Percentiles rank a stretch among this genome's conserved stretches.
Evolutionary conservation across 768 basidiomycete species (phyloP).

Genomic region (Lactarius psammicola): DNA sequence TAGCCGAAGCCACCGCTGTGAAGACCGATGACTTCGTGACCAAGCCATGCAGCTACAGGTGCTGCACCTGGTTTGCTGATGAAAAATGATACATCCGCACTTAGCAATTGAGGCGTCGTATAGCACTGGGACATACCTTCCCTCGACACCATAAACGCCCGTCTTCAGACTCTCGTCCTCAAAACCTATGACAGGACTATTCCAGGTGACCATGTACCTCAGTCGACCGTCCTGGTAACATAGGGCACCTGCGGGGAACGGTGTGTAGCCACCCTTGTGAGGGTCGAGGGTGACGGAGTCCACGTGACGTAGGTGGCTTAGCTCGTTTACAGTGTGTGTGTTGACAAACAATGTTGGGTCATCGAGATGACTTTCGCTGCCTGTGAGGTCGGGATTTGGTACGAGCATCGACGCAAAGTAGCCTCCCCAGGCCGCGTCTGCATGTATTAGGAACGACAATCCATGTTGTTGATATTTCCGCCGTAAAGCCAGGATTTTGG

Average conservation of each 20-base stretch:
- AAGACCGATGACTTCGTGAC: conserved; percentile 44
- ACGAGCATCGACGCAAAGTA: conserved; percentile 42
- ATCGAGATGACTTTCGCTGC: not conserved
- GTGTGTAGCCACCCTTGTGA: conserved; percentile 46
- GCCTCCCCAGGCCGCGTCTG: conserved; percentile 49
- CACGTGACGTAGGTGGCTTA: conserved; percentile 32
- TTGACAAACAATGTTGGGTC: conserved; percentile 36
- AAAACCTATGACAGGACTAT: conserved; percentile 36
- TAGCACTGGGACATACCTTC: conserved; percentile 38
- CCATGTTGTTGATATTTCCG: conserved; percentile 37
- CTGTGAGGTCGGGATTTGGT: conserved; percentile 12
- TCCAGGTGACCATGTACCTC: conserved; percentile 41
- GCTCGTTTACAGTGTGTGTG: conserved; percentile 34
- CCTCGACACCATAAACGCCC: conserved; percentile 48
- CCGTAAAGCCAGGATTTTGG: conserved; percentile 40
- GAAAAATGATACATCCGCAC: not conserved
- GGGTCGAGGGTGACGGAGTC: conserved; percentile 46
- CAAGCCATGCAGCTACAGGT: conserved; percentile 39
- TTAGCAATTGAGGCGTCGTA: not conserved
- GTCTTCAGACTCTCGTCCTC: conserved; percentile 34
- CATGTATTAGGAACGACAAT: conserved; percentile 43
- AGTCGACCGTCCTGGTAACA: conserved; percentile 42
- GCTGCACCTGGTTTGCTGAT: conserved; percentile 49
- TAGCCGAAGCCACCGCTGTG: conserved; percentile 40
- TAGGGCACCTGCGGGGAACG: conserved; percentile 45